These are phyloP conservation scores for Trichoderma semiorbis DNA, from an alignment of 2,329 filamentous ascomycete species.

Conservation along the genomic window DNA sequence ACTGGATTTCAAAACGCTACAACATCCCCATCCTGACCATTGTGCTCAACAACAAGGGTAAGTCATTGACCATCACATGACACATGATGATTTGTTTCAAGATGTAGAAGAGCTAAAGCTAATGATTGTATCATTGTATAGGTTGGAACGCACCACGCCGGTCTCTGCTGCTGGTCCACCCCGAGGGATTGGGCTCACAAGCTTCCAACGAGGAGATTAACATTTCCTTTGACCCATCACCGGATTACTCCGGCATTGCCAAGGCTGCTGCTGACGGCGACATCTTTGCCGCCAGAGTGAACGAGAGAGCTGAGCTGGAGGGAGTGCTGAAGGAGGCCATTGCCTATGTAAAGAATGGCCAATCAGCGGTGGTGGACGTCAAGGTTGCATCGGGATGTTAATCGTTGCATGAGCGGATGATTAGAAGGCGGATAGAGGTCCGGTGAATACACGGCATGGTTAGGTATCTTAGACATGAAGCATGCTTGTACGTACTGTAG, in stretches of 20 bases:
- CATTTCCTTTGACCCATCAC: constrained; percentile 56
- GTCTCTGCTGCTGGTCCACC: constrained; percentile 56
- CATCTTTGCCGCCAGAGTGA: constrained; percentile 47
- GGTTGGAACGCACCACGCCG: constrained; percentile 60
- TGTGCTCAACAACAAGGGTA: constrained; percentile 55
- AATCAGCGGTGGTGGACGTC: constrained; percentile 52
- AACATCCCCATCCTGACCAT: constrained; percentile 53
- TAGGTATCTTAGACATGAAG: neutral
- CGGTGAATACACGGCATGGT: neutral
- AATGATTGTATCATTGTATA: constrained; percentile 13
- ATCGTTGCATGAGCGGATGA: neutral
- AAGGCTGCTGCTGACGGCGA: constrained; percentile 57
- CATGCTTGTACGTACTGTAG: neutral
- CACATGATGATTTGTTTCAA: neutral
- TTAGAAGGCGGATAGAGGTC: neutral
- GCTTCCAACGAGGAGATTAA: constrained; percentile 61
- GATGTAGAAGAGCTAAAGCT: neutral
- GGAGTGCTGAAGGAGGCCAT: constrained; percentile 48
- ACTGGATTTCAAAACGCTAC: constrained; percentile 55
- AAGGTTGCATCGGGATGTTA: constrained; percentile 47
- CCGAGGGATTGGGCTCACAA: constrained; percentile 51
- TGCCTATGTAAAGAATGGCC: constrained; percentile 47
- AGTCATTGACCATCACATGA: constrained; percentile 11
- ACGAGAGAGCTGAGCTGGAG: constrained; percentile 45
- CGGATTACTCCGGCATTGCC: constrained; percentile 58